Conservation (phyloP, 2,329 filamentous ascomycete species). For the Emergomyces pasteurianus region DNA sequence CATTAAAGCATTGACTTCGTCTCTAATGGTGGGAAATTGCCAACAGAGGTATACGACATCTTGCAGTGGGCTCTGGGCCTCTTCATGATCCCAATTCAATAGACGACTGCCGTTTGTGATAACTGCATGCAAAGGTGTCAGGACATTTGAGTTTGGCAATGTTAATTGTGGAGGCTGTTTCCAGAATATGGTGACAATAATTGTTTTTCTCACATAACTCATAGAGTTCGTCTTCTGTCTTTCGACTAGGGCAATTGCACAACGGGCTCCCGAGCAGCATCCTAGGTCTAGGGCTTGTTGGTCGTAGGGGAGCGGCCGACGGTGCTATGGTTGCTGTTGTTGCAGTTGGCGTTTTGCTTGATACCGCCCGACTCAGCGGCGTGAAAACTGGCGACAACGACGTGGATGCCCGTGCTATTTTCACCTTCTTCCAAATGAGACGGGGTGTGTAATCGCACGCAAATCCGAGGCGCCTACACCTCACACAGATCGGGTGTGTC, state of each 20-base stretch:
- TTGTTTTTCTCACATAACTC: neutral
- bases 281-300: neutral
- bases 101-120: neutral
- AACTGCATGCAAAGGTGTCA: neutral
- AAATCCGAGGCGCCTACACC: neutral
- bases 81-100: neutral
- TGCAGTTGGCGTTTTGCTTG: neutral
- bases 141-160: neutral
- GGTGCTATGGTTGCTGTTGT: neutral
- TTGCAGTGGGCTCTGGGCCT: neutral
- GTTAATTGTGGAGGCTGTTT: neutral
- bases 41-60: neutral
- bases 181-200: neutral
- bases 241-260: slow-evolving; percentile 6
- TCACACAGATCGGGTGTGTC: neutral
- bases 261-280: neutral
- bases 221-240: neutral
- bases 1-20: neutral
- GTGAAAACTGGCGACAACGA: no score
- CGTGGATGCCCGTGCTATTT: neutral
- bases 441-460: neutral
- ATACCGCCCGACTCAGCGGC: no score
- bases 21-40: neutral
- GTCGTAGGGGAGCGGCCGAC: neutral
- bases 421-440: neutral